Conservation (phyloP, 2,329 filamentous ascomycete genomes). For the Cercospora canescens region DNA sequence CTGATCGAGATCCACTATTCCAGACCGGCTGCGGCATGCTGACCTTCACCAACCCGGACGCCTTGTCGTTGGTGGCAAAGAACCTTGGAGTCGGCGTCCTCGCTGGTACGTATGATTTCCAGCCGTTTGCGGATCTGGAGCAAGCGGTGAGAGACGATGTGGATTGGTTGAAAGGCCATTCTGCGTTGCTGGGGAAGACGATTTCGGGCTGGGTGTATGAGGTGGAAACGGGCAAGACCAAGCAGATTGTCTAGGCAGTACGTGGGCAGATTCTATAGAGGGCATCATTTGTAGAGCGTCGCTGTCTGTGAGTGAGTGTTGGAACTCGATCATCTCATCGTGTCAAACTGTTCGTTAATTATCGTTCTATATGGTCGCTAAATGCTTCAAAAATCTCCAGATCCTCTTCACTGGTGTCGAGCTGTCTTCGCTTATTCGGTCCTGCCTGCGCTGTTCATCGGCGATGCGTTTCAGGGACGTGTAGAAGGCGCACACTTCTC, state of each 20-base stretch:
- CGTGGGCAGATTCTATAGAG: too few relatives aligned
- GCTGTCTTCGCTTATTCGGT: too few relatives aligned
- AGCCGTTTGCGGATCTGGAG: conserved; percentile 65
- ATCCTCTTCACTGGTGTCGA: too few relatives aligned
- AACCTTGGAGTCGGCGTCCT: conserved; percentile 43
- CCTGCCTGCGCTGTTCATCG: too few relatives aligned
- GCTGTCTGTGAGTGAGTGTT: too few relatives aligned
- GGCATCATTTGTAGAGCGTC: too few relatives aligned
- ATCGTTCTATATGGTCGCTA: too few relatives aligned
- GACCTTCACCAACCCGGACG: conserved; percentile 63
- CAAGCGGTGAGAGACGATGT: conserved; percentile 68
- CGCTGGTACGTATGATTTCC: conserved; percentile 51
- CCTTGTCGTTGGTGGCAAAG: conserved; percentile 55
- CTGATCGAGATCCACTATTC: neutral
- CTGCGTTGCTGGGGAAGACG: conserved; percentile 61
- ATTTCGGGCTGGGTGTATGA: conserved; percentile 75
- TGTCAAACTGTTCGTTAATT: too few relatives aligned
- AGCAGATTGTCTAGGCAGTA: conserved; percentile 42
- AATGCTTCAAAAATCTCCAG: too few relatives aligned
- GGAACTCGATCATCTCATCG: too few relatives aligned
- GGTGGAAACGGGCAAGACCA: conserved; percentile 68
- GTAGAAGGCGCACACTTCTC: too few relatives aligned
- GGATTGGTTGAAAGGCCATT: conserved; percentile 58
- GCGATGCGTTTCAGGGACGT: too few relatives aligned
- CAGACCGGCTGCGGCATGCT: conserved; percentile 73